Evolutionary conservation across 495 filamentous ascomycete genomes (phyloP), one percentile per base, ranked within the genome.

Genomic region (Saxispiralis lemnorum): DNA sequence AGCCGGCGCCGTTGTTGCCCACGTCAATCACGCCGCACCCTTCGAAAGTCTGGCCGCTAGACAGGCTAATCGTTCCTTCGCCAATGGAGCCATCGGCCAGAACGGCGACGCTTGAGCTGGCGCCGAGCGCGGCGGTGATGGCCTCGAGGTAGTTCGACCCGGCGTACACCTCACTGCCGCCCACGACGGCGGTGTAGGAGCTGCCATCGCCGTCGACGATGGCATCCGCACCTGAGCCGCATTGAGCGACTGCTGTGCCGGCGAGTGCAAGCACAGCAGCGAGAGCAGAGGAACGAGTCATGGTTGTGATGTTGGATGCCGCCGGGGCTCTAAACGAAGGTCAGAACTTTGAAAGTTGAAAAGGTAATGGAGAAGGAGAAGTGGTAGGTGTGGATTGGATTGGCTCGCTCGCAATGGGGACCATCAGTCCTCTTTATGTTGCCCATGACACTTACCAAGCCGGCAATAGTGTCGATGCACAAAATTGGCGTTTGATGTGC

Each of bases 1-100:
- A 62, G 35, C 64, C 65, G 21, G 58, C 58, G 0, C 63, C 63
- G 31, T 53, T 56, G 43, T 59, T 60, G 28, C 55, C 63, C 7
- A 59, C 58, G 38, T 68, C 48, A 50, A 68, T 64, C n/a, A 64
- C 65, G n/a, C 65, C 65, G 44, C 65, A 68, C 2, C 59, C 65
- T 35, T 68, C 65, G 41, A 68, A 64, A 41, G 47, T 67, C 53
- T 67, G 66, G 43, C 65, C 65, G 50, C 56, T 60, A 35, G 43
- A 32, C 47, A 68, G 59, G 11, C 56, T 56, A 40, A 68, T 63
- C 1, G 38, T 46, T 13, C 32, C 45, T 7, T 43, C 44, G 30
- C 48, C 48, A 20, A 51, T 51, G 35, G 48, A 51, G 18, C 48
- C 48, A 10, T 43, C 45, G 2, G 48, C 48, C 4, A 47, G 34